Evolutionary conservation across 768 basidiomycete species (phyloP), one percentile per base, ranked within the genome.

Genomic region (Sporobolomyces pararoseus): DNA sequence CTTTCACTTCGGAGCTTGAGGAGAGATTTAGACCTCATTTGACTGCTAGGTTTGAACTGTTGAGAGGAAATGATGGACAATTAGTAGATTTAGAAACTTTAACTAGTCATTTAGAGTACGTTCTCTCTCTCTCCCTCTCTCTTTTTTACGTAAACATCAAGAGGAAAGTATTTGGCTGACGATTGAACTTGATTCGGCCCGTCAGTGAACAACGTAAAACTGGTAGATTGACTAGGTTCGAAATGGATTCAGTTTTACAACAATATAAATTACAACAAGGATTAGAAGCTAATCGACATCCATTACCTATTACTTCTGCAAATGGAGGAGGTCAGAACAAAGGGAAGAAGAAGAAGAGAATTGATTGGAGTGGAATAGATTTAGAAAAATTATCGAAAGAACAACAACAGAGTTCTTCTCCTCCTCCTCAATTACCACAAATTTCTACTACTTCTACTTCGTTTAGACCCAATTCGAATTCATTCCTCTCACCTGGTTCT

Each of bases 181-280:
- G 9, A 17, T 9, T 42, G 39, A 17, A 42, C 10, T 9, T 17
- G 39, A 42, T 9, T 42, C 10, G 10, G 39, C 9, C 17, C 10
- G 39, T 42, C 73, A 75, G 76, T 2, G 58, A 27, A 1, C 75
- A 77, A 49, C 51, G 71, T 12, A 66, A 71, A n/a, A 75, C 70
- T 0, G 76, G 76, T 19, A 31, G 63, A 4, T 46, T 77, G 25
- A 71, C 71, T 0, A 66, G 55, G 0, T 42, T 47, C 42, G 76
- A 77, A 58, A 74, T 72, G 25, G 68, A 68, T n/a, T 58, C 63
- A 17, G 47, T 77, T 2, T 47, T 77, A 7, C 47, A 66, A 7
- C 75, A 76, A 52, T 76, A 75, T 63, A 70, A 68, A 10, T 34
- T 76, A 4, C 74, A 77, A 39, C 31, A 55, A 14, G 34, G 32